These are phyloP conservation scores for Anacardium occidentale DNA, from an alignment of 345 rosid genomes.

Conservation along the genomic window DNA sequence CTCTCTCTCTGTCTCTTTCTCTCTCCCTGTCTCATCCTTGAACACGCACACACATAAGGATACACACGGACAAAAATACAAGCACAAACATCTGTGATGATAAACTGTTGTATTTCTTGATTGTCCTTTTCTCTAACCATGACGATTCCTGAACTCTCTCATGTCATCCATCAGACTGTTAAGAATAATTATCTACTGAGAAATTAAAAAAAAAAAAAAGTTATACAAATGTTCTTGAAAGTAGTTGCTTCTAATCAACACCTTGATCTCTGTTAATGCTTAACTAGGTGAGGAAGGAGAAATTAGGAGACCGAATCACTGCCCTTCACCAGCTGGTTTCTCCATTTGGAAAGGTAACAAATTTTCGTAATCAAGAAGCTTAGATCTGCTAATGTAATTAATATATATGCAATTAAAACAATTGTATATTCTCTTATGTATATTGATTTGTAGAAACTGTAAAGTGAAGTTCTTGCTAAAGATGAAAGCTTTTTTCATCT, in stretches of 20 bases:
- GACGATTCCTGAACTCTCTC: conserved; percentile 45
- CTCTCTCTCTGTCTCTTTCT: conserved; percentile 25
- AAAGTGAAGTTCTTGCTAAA: conserved; percentile 14
- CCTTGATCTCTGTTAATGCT: neutral
- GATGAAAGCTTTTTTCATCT: conserved; percentile 3
- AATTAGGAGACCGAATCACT: conserved; percentile 81
- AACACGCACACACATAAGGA: conserved; percentile 34
- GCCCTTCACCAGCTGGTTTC: conserved; percentile 97
- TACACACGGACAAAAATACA: conserved; percentile 38
- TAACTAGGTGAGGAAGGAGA: conserved; percentile 84
- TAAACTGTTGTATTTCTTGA: conserved; percentile 55
- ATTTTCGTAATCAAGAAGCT: neutral
- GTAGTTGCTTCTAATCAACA: neutral
- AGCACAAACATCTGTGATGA: conserved; percentile 40
- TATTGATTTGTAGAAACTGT: conserved; percentile 9
- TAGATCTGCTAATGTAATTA: conserved; percentile 8
- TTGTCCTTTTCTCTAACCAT: conserved; percentile 65
- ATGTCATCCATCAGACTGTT: too few relatives aligned
- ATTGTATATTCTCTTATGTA: too few relatives aligned
- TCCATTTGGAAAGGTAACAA: conserved; percentile 87
- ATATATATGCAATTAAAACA: neutral
- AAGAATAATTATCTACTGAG: neutral
- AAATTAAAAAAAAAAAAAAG: too few relatives aligned
- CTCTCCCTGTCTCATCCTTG: conserved; percentile 25
- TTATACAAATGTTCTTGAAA: neutral